phyloP scores from a whole-genome alignment of 2,329 filamentous ascomycete genomes.

The Proliferodiscus dingleyae region DNA sequence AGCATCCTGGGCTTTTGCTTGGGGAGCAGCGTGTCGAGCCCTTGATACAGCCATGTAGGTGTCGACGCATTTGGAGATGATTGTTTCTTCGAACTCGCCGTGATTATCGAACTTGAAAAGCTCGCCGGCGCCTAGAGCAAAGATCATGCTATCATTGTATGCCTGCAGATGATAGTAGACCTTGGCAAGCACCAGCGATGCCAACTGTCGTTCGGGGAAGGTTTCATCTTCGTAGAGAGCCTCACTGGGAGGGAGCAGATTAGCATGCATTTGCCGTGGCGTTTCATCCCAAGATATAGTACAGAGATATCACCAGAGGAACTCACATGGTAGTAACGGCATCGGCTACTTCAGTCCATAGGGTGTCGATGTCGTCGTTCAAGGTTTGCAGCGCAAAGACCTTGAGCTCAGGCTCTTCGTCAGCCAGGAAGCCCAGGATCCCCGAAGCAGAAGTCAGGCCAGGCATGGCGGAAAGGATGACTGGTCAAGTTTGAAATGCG shows the following conservation, averaged over 20 bases:
- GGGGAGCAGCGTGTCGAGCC: conserved; percentile 48
- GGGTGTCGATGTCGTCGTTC: conserved; percentile 92
- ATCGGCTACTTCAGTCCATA: conserved; percentile 96
- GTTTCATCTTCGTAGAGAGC: conserved; percentile 93
- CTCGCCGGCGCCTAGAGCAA: conserved; percentile 90
- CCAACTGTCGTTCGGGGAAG: conserved; percentile 90
- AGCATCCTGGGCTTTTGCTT: conserved; percentile 44
- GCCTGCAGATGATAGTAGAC: conserved; percentile 98
- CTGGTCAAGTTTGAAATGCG: not conserved
- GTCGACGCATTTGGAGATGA: conserved; percentile 97
- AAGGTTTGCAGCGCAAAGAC: conserved; percentile 92
- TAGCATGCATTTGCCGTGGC: conserved; percentile 9
- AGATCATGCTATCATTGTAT: conserved; percentile 99
- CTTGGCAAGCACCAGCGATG: conserved; percentile 91
- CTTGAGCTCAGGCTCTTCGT: conserved; percentile 90
- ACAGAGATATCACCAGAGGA: conserved; percentile 2
- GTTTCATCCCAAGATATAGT: not conserved
- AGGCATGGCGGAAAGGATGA: conserved; percentile 57
- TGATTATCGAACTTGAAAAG: conserved; percentile 88
- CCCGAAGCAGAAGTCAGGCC: conserved; percentile 91
- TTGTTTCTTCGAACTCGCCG: conserved; percentile 97
- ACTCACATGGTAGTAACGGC: conserved; percentile 89
- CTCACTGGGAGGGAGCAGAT: conserved; percentile 59
- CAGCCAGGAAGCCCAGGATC: conserved; percentile 89
- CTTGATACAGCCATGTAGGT: conserved; percentile 85